Base-by-base conservation (phyloP, 1,284 basidiomycete species). In the Kalmanozyma brasiliensis region DNA sequence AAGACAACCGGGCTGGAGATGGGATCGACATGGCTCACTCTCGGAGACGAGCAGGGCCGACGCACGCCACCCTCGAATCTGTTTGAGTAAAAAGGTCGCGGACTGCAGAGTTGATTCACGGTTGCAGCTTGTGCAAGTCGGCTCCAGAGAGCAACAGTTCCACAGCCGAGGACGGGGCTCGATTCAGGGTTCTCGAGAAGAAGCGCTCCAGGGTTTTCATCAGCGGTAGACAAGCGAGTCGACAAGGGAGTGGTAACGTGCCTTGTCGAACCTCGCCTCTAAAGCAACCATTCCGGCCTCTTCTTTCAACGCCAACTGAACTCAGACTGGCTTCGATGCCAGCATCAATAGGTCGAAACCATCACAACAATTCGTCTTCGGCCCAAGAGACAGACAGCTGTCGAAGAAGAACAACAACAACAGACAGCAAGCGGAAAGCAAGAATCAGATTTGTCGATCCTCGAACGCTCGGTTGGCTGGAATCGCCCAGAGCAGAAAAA, bases 391-490 rank as follows among this genome's bases (percentile, higher is more conserved):
- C 36, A 13, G 36, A 38, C n/a, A n/a, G n/a, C n/a, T n/a, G n/a
- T n/a, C n/a, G n/a, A n/a, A n/a, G n/a, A n/a, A n/a, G n/a, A n/a
- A n/a, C n/a, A n/a, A n/a, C n/a, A n/a, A n/a, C n/a, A n/a, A n/a
- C 16, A 8, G 13, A 9, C 24, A 16, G 11, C 22, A n/a, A 44
- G 14, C 26, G 19, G 16, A 36, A 26, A 48, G 20, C 17, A 23
- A 32, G n/a, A 46, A 10, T n/a, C n/a, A n/a, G n/a, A n/a, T n/a
- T n/a, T 43, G 58, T 48, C 58, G 58, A 60, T 60, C 49, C 29
- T 23, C 19, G 37, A 36, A 37, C 29, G 30, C 35, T 42, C 56
- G 56, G 19, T 30, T 33, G 35, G 52, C 34, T 22, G 24, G 56
- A 34, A 59, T 52, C 57, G 44, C 29, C 14, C 20, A 33, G 22